Base-by-base conservation (phyloP, 73 alveolate genomes). In the Paramecium biaurelia region DNA sequence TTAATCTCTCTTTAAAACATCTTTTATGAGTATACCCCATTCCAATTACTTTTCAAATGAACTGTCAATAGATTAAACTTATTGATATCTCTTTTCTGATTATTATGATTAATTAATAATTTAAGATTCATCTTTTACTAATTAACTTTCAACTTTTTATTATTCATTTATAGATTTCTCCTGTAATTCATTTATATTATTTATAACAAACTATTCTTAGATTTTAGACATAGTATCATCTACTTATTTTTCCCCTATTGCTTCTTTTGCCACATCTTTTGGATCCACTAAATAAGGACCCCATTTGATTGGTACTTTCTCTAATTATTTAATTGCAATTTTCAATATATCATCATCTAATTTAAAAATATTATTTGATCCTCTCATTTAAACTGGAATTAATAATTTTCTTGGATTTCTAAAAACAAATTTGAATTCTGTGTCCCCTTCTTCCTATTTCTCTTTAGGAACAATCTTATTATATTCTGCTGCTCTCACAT, bases 391-490 rank as follows among this genome's bases (percentile, higher is more conserved):
- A 4, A 94, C 70, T 3, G 99, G 99, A 3, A 92, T 70, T n/a
- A 95, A 92, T 45, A 96, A 89, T 45, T 85, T 85, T 85, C 86
- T 56, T 26, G 99, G 99, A 85, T 95, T 95, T 37, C 97, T 82
- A 43, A 93, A 70, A 1, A 96, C 96, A 70, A 95, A 96, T 32
- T 85, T 89, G 92, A 59, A 94, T 2, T 89, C 93, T 32, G 95
- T 43, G n/a, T 79, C 89, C 12, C 95, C 93, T 14, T 94, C 98
- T 79, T 96, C 99, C 72, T 93, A 68, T 32, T 88, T 24, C 37
- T 59, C 86, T 23, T 56, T 79, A 7, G 98, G 97, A 0, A 94
- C 89, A 2, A 56, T 42, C 12, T 85, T 93, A 12, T 86, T 53
- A 85, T 93, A 96, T 67, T 96, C 96, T 14, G 93, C 97, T 57